Conservation (phyloP, 768 basidiomycete genomes). For the Russula sp. region DNA sequence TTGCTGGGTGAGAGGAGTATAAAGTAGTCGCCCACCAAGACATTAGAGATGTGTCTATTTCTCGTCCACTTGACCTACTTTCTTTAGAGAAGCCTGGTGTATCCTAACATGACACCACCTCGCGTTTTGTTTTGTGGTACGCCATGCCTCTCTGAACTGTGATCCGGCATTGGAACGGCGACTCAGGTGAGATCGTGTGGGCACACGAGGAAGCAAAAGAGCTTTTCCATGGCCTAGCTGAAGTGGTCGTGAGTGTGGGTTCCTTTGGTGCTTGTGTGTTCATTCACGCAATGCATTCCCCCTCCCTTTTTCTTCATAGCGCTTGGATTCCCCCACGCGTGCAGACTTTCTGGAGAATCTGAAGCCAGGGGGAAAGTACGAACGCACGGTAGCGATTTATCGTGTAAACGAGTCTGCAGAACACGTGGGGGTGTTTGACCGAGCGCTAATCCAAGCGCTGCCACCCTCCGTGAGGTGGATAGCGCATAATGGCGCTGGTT, state of each 20-base stretch:
- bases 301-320: slow-evolving; percentile 27
- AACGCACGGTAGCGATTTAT: slow-evolving; percentile 67
- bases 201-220: slow-evolving; percentile 65
- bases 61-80: neutral
- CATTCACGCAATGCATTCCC: neutral
- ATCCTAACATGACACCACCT: slow-evolving; percentile 13
- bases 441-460: slow-evolving; percentile 63
- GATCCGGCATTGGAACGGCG: neutral
- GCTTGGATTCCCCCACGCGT: slow-evolving; percentile 52
- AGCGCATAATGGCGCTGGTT: slow-evolving; percentile 89
- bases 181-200: slow-evolving; percentile 66
- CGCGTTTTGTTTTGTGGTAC: slow-evolving; percentile 33
- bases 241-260: slow-evolving; percentile 58
- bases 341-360: slow-evolving; percentile 63
- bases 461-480: slow-evolving; percentile 73
- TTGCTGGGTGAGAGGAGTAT: neutral
- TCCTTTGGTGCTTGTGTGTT: neutral
- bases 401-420: slow-evolving; percentile 61
- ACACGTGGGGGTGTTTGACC: slow-evolving; percentile 71
- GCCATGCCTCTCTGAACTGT: neutral
- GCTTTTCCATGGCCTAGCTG: slow-evolving; percentile 59
- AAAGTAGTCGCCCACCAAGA: neutral
- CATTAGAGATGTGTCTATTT: neutral
- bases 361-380: slow-evolving; percentile 63
- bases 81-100: neutral